A percentile compares a stretch with the other conserved stretches of the same genome.
These are phyloP conservation scores for Pseudoturritis turrita DNA, from an alignment of 345 rosid species.

Conservation along the genomic window DNA sequence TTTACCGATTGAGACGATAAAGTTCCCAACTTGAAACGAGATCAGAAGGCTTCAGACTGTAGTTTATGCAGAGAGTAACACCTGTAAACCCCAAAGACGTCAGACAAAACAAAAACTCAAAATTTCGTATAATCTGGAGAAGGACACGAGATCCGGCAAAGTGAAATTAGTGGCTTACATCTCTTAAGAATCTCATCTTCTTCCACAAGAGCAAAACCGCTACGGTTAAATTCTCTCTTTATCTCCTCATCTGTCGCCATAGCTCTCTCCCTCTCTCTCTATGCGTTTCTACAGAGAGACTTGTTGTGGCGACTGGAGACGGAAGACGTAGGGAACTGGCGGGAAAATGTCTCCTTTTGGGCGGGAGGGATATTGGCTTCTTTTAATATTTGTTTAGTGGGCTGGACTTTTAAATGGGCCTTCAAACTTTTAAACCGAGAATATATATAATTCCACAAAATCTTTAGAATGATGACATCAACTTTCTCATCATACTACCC, in stretches of 20 bases:
- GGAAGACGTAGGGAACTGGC: constrained; percentile 36
- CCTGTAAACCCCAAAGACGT: constrained; percentile 36
- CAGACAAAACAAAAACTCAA: background rate
- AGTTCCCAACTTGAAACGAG: constrained; percentile 91
- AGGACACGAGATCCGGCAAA: background rate
- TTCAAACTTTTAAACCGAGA: too few species aligned
- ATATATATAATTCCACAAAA: too few species aligned
- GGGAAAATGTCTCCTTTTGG: constrained; percentile 41
- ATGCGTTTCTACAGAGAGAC: constrained; percentile 34
- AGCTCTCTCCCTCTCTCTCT: constrained; percentile 9
- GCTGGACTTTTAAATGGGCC: constrained; percentile 1
- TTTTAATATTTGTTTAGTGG: background rate
- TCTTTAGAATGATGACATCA: too few species aligned
- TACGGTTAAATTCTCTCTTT: constrained; percentile 56
- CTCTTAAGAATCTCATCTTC: constrained; percentile 64
- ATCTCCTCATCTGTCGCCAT: constrained; percentile 66
- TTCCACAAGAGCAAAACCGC: constrained; percentile 52
- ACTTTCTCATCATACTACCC: too few species aligned
- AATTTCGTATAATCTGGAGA: background rate
- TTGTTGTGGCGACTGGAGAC: constrained; percentile 13
- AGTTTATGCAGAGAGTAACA: constrained; percentile 70
- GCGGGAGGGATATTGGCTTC: constrained; percentile 15
- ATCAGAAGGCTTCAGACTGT: constrained; percentile 63
- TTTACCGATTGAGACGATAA: constrained; percentile 81
- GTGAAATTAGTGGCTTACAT: constrained; percentile 40